Conservation (phyloP, 176 grass and related monocot species). For the Eremochloa ophiuroides region DNA sequence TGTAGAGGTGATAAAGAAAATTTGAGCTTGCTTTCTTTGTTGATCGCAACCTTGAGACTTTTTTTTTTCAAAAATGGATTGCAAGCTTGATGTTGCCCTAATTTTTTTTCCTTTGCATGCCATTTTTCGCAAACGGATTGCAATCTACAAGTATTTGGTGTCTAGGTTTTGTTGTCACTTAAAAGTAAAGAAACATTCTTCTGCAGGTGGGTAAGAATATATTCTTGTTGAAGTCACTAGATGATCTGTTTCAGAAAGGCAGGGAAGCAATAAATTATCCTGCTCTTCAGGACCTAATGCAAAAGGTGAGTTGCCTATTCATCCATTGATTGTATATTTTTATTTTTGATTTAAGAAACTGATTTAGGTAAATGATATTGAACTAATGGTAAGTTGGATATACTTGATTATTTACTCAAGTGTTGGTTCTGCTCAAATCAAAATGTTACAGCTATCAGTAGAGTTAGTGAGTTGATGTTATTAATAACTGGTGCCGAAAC, state of each 20-base stretch:
- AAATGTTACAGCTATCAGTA: neutral
- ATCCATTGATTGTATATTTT: neutral
- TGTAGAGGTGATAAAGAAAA: neutral
- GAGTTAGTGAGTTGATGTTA: neutral
- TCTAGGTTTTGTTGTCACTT: neutral
- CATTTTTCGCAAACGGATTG: neutral
- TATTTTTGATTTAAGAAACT: neutral
- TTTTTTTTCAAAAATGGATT: neutral
- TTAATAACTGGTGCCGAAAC: neutral
- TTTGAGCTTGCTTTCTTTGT: neutral
- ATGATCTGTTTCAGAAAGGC: slow-evolving; percentile 68
- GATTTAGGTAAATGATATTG: neutral
- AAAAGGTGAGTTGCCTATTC: slow-evolving; percentile 56
- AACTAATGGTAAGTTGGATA: neutral
- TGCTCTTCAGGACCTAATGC: slow-evolving; percentile 54
- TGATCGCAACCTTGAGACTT: neutral
- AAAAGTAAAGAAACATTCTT: slow-evolving; percentile 2
- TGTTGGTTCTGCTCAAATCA: neutral
- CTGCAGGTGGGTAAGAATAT: slow-evolving; percentile 83
- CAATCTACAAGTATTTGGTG: neutral
- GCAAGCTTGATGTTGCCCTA: neutral
- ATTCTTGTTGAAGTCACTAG: slow-evolving; percentile 64
- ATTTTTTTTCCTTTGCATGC: neutral
- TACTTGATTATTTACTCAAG: neutral
- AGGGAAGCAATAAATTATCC: slow-evolving; percentile 60